Percentiles rank a stretch among this genome's conserved stretches.
phyloP scores from a whole-genome alignment of 257 asterid genomes.

The Dorcoceras hygrometricum region DNA sequence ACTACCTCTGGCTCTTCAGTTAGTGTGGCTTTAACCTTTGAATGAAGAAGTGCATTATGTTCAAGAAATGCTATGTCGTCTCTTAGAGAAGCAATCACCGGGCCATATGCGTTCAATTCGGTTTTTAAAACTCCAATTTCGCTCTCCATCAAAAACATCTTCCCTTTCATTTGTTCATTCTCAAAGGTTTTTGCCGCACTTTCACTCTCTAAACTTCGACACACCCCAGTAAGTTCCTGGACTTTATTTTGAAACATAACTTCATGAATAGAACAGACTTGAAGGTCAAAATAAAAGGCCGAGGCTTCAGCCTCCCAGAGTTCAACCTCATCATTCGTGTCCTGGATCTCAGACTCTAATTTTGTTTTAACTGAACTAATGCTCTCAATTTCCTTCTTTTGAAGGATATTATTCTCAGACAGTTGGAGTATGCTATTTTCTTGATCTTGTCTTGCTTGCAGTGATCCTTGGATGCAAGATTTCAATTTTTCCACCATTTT shows the following conservation, averaged over 20 bases:
- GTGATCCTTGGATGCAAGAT: slow-evolving; percentile 33
- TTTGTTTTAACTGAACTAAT: slow-evolving; percentile 36
- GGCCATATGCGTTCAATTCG: slow-evolving; percentile 40
- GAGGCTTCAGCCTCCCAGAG: slow-evolving; percentile 59
- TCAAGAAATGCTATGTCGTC: slow-evolving; percentile 49
- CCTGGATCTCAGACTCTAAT: slow-evolving; percentile 36
- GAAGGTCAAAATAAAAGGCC: slow-evolving; percentile 53
- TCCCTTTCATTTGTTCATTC: slow-evolving; percentile 43
- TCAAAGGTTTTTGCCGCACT: slow-evolving; percentile 38
- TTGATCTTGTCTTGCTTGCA: slow-evolving; percentile 25
- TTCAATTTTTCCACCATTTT: slow-evolving; percentile 33
- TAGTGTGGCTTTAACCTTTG: slow-evolving; percentile 26
- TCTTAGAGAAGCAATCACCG: slow-evolving; percentile 40
- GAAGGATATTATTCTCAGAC: slow-evolving; percentile 32
- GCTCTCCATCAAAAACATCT: slow-evolving; percentile 34
- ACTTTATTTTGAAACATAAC: slow-evolving; percentile 44
- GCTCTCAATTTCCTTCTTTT: slow-evolving; percentile 34
- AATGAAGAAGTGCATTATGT: slow-evolving; percentile 33
- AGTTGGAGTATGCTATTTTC: slow-evolving; percentile 33
- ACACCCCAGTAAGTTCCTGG: slow-evolving; percentile 42
- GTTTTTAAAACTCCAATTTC: slow-evolving; percentile 41
- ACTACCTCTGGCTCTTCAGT: slow-evolving; percentile 37
- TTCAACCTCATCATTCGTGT: slow-evolving; percentile 34
- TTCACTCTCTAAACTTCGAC: slow-evolving; percentile 35
- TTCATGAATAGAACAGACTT: slow-evolving; percentile 40